Percentiles rank a stretch among this genome's conserved stretches.
These are phyloP conservation scores for Serendipita vermifera DNA, from an alignment of 768 basidiomycete genomes.

Conservation along the genomic window DNA sequence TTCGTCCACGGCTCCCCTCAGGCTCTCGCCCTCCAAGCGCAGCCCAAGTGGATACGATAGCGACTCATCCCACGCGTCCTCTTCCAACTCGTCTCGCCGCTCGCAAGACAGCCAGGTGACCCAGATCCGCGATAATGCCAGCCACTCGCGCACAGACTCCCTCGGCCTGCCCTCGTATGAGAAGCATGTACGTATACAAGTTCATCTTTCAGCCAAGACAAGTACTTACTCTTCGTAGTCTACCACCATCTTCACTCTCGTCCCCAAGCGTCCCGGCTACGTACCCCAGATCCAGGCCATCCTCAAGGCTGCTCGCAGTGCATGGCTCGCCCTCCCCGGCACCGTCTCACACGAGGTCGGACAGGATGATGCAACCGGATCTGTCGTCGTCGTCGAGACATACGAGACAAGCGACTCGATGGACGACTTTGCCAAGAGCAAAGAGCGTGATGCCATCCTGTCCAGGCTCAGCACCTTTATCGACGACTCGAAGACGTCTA, in stretches of 20 bases:
- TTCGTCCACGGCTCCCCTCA: neutral
- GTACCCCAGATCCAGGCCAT: neutral
- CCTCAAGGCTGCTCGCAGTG: neutral
- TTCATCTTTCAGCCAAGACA: too few relatives aligned
- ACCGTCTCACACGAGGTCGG: slow-evolving; percentile 4
- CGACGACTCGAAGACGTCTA: slow-evolving; percentile 2
- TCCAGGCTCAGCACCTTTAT: slow-evolving; percentile 1
- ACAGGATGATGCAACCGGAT: neutral
- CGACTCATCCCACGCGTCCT: neutral
- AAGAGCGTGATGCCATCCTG: neutral
- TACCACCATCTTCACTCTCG: slow-evolving; percentile 1
- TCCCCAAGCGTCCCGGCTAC: neutral
- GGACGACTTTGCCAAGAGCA: slow-evolving; percentile 5
- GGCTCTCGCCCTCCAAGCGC: neutral
- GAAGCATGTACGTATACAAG: slow-evolving; percentile 9
- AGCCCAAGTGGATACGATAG: neutral
- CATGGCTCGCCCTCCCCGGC: slow-evolving; percentile 8
- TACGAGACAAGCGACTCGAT: neutral
- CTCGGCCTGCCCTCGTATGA: slow-evolving; percentile 6
- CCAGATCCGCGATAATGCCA: too few relatives aligned
- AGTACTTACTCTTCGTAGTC: neutral
- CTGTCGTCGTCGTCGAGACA: slow-evolving; percentile 8
- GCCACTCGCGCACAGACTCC: neutral
- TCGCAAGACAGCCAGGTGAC: too few relatives aligned
- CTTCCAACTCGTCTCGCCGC: too few relatives aligned